Evolutionary conservation across 2,329 filamentous ascomycete genomes (phyloP).

Genomic region (Alternaria incomplexa): DNA sequence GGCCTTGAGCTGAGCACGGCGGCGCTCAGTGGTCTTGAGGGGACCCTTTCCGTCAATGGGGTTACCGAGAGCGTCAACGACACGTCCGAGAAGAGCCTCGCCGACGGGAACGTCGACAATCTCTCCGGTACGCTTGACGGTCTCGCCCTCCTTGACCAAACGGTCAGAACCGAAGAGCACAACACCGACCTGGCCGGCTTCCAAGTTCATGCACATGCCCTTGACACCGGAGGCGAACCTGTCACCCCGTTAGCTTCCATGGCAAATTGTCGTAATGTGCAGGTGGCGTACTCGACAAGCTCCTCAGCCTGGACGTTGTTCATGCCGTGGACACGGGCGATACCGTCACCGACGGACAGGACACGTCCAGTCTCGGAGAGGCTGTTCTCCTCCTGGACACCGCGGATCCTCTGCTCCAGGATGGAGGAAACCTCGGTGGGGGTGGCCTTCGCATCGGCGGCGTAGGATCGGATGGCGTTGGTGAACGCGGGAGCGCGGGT

Average conservation of each 20-base stretch:
- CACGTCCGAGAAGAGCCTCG: slow-evolving; percentile 91
- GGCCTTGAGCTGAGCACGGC: slow-evolving; percentile 98
- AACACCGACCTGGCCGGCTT: slow-evolving; percentile 99
- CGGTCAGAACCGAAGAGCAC: slow-evolving; percentile 99
- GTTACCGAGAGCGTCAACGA: slow-evolving; percentile 97
- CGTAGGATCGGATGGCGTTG: slow-evolving; percentile 84
- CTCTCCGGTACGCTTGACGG: slow-evolving; percentile 98
- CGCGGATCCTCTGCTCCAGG: slow-evolving; percentile 98
- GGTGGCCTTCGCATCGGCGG: slow-evolving; percentile 89
- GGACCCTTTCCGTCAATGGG: slow-evolving; percentile 99
- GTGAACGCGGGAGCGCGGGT: slow-evolving; percentile 82
- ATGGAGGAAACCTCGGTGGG: slow-evolving; percentile 99
- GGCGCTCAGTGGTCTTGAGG: slow-evolving; percentile 86
- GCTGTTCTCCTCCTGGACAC: slow-evolving; percentile 94
- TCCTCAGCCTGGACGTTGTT: slow-evolving; percentile 99
- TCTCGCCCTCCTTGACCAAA: slow-evolving; percentile 99
- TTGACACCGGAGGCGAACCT: slow-evolving; percentile 99
- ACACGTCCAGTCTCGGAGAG: slow-evolving; percentile 99
- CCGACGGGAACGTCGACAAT: slow-evolving; percentile 99
- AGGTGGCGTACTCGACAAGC: slow-evolving; percentile 89
- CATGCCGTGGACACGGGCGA: slow-evolving; percentile 99
- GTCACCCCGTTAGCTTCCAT: slow-evolving; percentile 36
- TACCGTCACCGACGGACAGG: slow-evolving; percentile 99
- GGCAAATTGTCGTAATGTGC: slow-evolving; percentile 12
- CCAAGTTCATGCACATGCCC: slow-evolving; percentile 99